Base-by-base conservation (phyloP, 345 rosid genomes). In the Heritiera littoralis region DNA sequence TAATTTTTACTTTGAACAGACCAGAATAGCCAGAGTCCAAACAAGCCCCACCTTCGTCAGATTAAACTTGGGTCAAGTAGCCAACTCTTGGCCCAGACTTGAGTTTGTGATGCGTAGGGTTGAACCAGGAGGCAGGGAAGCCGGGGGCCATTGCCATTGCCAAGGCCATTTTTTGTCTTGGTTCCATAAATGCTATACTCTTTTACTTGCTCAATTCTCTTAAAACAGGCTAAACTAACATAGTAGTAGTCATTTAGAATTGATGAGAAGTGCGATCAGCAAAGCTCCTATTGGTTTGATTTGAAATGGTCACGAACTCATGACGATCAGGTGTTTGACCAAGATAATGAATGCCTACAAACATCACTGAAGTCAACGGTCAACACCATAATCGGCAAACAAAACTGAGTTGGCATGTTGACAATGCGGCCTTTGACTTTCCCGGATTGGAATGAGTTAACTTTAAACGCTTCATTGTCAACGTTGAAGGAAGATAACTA, bases 331-430 rank as follows among this genome's bases (percentile, higher is more conserved):
- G 72, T 7, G 32, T 30, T 71, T 30, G 59, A 71, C 49, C n/a
- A 20, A 18, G 72, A 5, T 11, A 48, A 11, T 5, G 61, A 48
- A 11, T 5, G 61, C 76, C 46, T 51, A 54, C 17, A 6, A 3
- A 51, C 58, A 71, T 35, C 75, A 32, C 45, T 28, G 13, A 30
- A 59, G 32, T 59, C 64, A 59, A 23, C 17, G 45, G 4, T 23
- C 49, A 66, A 41, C 4, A 49, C 58, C 20, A 70, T 6, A 48
- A 28, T 28, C 7, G 28, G 6, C 75, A 51, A 18, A 73, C 32
- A 73, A 55, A 55, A 10, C 76, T 54, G 76, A 73, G 76, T 38
- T n/a, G 76, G 76, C 64, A 55, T 55, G 48, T 72, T 73, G 76
- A 55, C 64, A 38, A 55, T 20, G 28, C 18, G 30, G 32, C 32